Conservation (phyloP, 371 early-diverging fungal species). For the Mortierella sp. region DNA sequence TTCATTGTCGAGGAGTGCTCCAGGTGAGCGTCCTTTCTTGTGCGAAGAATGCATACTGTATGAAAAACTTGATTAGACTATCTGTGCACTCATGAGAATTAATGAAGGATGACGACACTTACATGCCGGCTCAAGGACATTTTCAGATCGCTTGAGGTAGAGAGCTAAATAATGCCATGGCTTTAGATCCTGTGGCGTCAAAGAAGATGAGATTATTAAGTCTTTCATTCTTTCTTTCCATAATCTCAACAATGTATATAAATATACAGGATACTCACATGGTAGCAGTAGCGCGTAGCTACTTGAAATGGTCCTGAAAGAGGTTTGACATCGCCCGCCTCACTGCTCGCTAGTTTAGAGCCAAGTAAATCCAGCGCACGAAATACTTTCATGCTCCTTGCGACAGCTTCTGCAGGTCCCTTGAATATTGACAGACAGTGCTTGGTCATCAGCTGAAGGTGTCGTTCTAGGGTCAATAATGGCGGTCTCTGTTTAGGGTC, state of each 20-base stretch:
- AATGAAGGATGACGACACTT: too few relatives aligned
- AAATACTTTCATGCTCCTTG: constrained; percentile 21
- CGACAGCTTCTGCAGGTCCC: constrained; percentile 22
- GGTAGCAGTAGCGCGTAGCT: constrained; percentile 42
- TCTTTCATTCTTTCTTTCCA: background rate
- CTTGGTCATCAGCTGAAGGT: constrained; percentile 26
- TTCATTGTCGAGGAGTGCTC: background rate
- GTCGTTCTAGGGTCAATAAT: constrained; percentile 20
- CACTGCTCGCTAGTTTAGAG: background rate
- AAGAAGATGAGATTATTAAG: background rate
- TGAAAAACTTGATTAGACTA: background rate
- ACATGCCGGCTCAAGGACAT: constrained; percentile 15
- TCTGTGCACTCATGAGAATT: background rate
- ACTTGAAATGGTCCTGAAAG: background rate
- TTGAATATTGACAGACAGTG: constrained; percentile 33
- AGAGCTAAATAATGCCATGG: constrained; percentile 41
- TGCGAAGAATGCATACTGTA: constrained; percentile 17
- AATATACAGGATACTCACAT: constrained; percentile 12
- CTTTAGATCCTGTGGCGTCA: background rate
- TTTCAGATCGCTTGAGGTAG: constrained; percentile 1
- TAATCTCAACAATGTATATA: background rate
- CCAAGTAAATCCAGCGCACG: constrained; percentile 15
- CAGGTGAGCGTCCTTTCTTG: background rate
- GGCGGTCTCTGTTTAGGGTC: background rate
- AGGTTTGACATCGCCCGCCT: background rate